Evolutionary conservation across 140 eudicot genomes (phyloP), one percentile per base, ranked within the genome.

Genomic region (Flaveria floridana): DNA sequence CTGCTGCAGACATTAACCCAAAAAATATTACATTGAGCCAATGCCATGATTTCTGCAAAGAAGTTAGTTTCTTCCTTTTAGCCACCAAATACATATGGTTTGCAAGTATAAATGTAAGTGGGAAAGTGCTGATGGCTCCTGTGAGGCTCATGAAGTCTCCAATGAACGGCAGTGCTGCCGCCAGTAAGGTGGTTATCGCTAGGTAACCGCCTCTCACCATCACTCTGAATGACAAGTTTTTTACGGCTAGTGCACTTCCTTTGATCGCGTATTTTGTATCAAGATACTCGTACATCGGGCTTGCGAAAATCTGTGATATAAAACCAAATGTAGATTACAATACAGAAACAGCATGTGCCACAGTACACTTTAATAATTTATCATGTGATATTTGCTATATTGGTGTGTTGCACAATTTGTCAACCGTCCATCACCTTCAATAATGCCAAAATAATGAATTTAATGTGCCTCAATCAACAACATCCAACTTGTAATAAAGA

Each of bases 71-170:
- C 70, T 78, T 81, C 51, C 74, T 76, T 82, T 88, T 91, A 13
- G 97, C 99, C 67, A 81, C 84, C 28, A 91, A 58, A 81, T 91
- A 95, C 97, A 95, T 95, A 80, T 91, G 97, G 76, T 91, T 95
- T 34, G 99, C 96, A 9, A 95, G 96, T 52, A 95, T 91, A 68
- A 95, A 95, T 6, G 99, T 95, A 11, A 95, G 95, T 0, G 99
- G 99, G 74, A 95, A 88, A 0, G 97, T 87, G 82, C 95, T 95
- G 41, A 95, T 78, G 19, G 99, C 97, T 9, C 99, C 99, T 0
- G 97, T 88, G 7, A 95, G 89, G 81, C 88, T 81, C 97, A 95
- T 95, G 78, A 95, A 95, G 77, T 95, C 99, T 73, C 99, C 96
- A 19, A 95, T 53, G 86, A 95, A 95, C 12, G 99, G 99, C 25